phyloP scores from a whole-genome alignment of 768 basidiomycete species.

The Boletus edulis region DNA sequence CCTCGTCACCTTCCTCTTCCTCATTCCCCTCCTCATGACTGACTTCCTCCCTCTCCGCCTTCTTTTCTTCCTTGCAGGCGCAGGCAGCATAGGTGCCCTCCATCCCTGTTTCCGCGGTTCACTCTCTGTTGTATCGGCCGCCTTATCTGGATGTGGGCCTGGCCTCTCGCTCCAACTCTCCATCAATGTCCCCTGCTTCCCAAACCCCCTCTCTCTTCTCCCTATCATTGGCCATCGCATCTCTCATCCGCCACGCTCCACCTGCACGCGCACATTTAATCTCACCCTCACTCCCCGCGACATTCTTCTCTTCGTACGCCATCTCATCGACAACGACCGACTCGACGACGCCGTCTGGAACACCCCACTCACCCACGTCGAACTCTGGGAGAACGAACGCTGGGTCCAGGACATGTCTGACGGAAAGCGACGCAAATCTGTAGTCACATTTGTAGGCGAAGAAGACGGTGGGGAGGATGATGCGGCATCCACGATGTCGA shows the following conservation, averaged over 20 bases:
- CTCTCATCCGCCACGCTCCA: not conserved
- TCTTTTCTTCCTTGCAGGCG: conserved; percentile 36
- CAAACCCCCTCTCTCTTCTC: not conserved
- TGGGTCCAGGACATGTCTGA: conserved; percentile 33
- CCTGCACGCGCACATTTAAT: conserved; percentile 6
- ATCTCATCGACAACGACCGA: conserved; percentile 59
- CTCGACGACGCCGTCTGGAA: conserved; percentile 65
- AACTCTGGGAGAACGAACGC: conserved; percentile 81
- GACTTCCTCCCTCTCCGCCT: conserved; percentile 45
- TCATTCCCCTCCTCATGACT: conserved; percentile 39
- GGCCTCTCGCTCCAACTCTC: conserved; percentile 17
- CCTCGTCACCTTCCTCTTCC: conserved; percentile 41
- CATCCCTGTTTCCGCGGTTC: conserved; percentile 9
- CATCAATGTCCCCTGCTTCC: conserved; percentile 6
- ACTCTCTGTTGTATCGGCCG: not conserved
- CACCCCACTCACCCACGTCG: conserved; percentile 63
- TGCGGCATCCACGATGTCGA: conserved; percentile 3
- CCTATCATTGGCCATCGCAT: not conserved
- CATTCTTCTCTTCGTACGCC: conserved; percentile 31
- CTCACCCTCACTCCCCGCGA: conserved; percentile 20
- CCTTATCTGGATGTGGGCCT: conserved; percentile 12
- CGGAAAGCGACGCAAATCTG: conserved; percentile 3
- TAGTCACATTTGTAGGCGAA: conserved; percentile 2
- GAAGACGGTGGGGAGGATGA: conserved; percentile 12
- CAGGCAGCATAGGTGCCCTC: conserved; percentile 11